Base-by-base conservation (phyloP, 2,329 filamentous ascomycete species). In the Helotiales sp. region DNA sequence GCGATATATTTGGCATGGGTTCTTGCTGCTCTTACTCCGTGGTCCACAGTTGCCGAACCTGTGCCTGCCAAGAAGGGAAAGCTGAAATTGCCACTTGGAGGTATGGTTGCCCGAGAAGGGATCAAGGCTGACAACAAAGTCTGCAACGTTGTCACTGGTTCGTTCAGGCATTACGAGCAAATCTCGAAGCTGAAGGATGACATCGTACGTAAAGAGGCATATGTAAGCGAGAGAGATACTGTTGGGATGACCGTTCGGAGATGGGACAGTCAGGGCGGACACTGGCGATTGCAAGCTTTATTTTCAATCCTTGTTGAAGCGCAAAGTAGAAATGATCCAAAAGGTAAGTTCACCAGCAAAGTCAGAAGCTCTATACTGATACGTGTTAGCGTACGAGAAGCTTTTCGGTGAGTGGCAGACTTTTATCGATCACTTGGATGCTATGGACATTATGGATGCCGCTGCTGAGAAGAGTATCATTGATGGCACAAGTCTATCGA, bases 91-190 rank as follows among this genome's bases (percentile, higher is more conserved):
- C 84, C 87, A 0, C 78, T 85, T 17, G 81, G 86, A 3, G 81
- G 82, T 2, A 76, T 84, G 29, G 87, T 89, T 5, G 87, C 85
- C 5, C 81, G 88, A 30, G 90, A 96, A 70, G 91, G 91, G 5
- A 85, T 96, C 70, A 91, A 89, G 68, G 82, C 87, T 1, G 84
- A 89, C 2, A 96, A 92, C 70, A 95, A 88, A 70, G 76, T 91
- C 5, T 83, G 82, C 42, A 85, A 86, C 62, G 74, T 93, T 4
- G 76, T 95, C 54, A 81, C 81, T 13, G 83, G 84, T 22, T 83
- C 88, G 8, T 79, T 88, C 50, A 78, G 76, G n/a, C 80, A 92
- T 63, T 78, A 83, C 46, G 66, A 74, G 3, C 80, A 86, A 42
- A 90, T 96, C n/a, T 76, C 82, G 27, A 73, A 73, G 9, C 69